Evolutionary conservation across 148 eudicot genomes (phyloP).

Genomic region (Salicornia ramosissima): DNA sequence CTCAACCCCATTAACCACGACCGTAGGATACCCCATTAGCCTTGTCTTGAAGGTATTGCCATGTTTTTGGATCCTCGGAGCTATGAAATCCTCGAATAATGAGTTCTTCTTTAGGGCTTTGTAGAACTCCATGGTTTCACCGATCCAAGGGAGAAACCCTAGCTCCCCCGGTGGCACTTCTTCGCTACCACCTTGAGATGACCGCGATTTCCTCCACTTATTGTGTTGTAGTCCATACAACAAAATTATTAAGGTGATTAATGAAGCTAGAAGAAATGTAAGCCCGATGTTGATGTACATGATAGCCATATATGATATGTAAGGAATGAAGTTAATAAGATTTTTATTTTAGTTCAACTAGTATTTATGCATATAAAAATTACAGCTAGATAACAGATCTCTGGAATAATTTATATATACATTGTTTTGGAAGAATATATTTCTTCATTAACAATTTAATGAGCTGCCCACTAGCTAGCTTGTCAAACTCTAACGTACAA

Average conservation of each 20-base stretch:
- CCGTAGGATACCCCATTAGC: slow-evolving; percentile 66
- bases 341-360: not conserved
- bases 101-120: slow-evolving; percentile 53
- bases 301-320: slow-evolving; percentile 9
- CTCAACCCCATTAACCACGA: slow-evolving; percentile 53
- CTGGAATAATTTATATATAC: not conserved
- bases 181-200: not conserved
- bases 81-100: slow-evolving; percentile 56
- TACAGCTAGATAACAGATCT: slow-evolving; percentile 22
- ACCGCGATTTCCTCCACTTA: slow-evolving; percentile 7
- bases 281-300: slow-evolving; percentile 5
- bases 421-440: slow-evolving; percentile 5
- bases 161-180: slow-evolving; percentile 52
- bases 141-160: slow-evolving; percentile 74
- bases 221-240: not conserved
- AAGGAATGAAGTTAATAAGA: not conserved
- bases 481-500: not conserved
- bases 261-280: slow-evolving; percentile 1
- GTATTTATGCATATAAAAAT: not conserved
- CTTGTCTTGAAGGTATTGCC: slow-evolving; percentile 70
- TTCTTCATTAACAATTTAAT: slow-evolving; percentile 7
- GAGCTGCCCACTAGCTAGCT: slow-evolving; percentile 1
- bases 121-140: slow-evolving; percentile 64
- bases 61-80: slow-evolving; percentile 43
- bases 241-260: slow-evolving; percentile 4